Evolutionary conservation across 2,329 filamentous ascomycete species (phyloP).

Genomic region (Atkinsonella texensis): DNA sequence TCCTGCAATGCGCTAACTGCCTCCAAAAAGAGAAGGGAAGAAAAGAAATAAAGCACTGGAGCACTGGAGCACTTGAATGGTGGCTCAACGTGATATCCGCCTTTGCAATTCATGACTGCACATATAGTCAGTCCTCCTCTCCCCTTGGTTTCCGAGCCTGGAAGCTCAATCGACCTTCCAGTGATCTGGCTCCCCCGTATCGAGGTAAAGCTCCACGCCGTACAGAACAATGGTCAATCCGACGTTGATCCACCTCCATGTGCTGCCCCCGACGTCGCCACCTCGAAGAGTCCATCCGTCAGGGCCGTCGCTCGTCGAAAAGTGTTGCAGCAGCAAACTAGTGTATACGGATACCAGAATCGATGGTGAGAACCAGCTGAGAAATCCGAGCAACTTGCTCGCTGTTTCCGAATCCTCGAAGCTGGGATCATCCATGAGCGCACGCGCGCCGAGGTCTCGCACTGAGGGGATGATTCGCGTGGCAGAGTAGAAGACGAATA

Average conservation of each 20-base stretch:
- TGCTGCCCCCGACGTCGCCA: constrained; percentile 66
- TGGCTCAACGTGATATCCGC: background rate
- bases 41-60: background rate
- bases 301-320: constrained; percentile 61
- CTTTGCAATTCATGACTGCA: background rate
- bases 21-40: background rate
- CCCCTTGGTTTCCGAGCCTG: background rate
- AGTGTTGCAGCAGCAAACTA: constrained; percentile 88
- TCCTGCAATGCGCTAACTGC: background rate
- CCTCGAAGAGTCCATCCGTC: constrained; percentile 78
- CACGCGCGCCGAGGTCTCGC: constrained; percentile 71
- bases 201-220: constrained; percentile 78
- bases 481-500: constrained; percentile 90
- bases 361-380: constrained; percentile 90
- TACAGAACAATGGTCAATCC: constrained; percentile 83
- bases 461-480: constrained; percentile 93
- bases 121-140: background rate
- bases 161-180: constrained; percentile 78
- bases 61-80: background rate
- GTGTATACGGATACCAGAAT: constrained; percentile 96
- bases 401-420: constrained; percentile 79
- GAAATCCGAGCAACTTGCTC: constrained; percentile 64
- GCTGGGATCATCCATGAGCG: constrained; percentile 71
- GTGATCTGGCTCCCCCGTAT: constrained; percentile 75
- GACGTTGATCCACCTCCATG: constrained; percentile 90